Conservation (phyloP, 2,329 filamentous ascomycete genomes). For the Trichoderma atrobrunneum region DNA sequence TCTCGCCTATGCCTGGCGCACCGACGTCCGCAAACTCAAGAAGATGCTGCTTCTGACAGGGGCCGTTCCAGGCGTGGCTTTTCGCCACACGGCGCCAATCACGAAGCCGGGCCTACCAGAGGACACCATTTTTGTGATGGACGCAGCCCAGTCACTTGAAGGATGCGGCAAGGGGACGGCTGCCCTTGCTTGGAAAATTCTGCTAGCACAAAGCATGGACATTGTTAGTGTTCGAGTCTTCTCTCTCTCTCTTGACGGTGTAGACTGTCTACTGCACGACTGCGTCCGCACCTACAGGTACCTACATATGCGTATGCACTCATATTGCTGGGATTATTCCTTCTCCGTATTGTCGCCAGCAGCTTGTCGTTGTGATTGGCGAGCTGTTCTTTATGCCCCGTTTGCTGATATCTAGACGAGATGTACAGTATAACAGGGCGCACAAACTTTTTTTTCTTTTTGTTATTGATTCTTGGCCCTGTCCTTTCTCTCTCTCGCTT, state of each 20-base stretch:
- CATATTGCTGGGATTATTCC: neutral
- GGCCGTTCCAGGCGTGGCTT: neutral
- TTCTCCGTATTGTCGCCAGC: neutral
- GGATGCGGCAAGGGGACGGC: conserved; percentile 6
- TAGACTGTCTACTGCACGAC: neutral
- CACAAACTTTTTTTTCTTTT: neutral
- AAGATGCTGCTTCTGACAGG: neutral
- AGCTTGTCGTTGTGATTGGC: neutral
- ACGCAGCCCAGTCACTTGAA: conserved; percentile 7
- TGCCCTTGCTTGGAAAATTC: conserved; percentile 5
- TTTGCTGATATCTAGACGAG: neutral
- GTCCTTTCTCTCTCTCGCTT: neutral
- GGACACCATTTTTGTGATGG: conserved; percentile 1
- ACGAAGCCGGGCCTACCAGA: conserved; percentile 15
- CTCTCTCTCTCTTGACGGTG: neutral
- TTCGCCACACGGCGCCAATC: conserved; percentile 19
- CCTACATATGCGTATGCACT: conserved; percentile 5
- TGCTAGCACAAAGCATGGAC: neutral
- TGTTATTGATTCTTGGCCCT: neutral
- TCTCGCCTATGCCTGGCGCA: neutral
- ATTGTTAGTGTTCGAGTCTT: neutral
- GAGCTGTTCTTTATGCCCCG: neutral
- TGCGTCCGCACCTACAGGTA: conserved; percentile 10
- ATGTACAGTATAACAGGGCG: neutral
- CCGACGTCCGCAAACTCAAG: neutral